Conservation (phyloP, 2,329 filamentous ascomycete species). For the Aspergillus pseudoterreus region DNA sequence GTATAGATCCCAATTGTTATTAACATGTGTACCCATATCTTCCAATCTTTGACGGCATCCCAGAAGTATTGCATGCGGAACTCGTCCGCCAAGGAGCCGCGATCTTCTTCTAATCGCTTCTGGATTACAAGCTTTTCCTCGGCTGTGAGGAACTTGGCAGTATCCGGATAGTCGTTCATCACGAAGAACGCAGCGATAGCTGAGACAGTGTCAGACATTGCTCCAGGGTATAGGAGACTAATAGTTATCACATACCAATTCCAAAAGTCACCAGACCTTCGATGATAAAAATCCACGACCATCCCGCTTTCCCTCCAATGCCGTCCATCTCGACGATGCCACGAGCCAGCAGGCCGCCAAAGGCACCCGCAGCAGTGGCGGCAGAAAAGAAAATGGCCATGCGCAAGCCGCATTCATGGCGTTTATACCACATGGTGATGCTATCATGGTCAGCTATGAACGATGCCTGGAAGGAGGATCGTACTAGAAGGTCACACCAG, state of each 20-base stretch:
- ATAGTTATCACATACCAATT: neutral
- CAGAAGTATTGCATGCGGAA: constrained; percentile 7
- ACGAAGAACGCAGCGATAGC: constrained; percentile 9
- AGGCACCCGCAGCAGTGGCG: constrained; percentile 11
- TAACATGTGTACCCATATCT: neutral
- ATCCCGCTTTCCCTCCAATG: constrained; percentile 1
- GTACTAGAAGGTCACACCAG: constrained; percentile 11
- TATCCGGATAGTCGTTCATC: constrained; percentile 13
- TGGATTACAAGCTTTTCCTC: constrained; percentile 5
- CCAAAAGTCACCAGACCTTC: constrained; percentile 9
- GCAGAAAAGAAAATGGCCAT: constrained; percentile 15
- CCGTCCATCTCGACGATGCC: constrained; percentile 7
- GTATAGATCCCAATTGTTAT: neutral
- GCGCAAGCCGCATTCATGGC: constrained; percentile 10
- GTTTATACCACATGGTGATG: constrained; percentile 7
- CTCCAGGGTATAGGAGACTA: neutral
- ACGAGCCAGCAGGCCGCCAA: constrained; percentile 11
- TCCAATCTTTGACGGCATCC: neutral
- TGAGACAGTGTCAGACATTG: neutral
- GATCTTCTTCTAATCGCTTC: constrained; percentile 7
- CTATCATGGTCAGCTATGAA: neutral
- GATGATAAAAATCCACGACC: constrained; percentile 13
- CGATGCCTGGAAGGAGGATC: neutral
- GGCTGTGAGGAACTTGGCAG: constrained; percentile 9
- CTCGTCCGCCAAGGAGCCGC: constrained; percentile 8